Evolutionary conservation across 192 early-diverging fungal species (phyloP), one percentile per base, ranked within the genome.

Genomic region (Kappamyces sp.): DNA sequence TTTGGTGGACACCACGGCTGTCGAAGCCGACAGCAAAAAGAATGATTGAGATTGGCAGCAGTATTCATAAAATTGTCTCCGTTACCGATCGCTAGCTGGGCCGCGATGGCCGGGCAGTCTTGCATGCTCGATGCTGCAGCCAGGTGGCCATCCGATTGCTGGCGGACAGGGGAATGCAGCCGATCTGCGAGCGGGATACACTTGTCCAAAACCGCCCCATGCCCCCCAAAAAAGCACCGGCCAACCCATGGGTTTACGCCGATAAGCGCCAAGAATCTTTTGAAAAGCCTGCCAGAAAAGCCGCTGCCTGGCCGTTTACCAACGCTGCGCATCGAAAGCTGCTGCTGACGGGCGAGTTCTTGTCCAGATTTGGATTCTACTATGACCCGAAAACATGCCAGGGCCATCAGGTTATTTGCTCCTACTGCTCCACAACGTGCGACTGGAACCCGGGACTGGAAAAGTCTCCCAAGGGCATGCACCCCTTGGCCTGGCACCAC

Each of bases 331-430:
- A 22, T 22, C 22, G 22, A 22, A 22, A 22, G 22, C 22, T 22
- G 22, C 22, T 22, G 22, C 22, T 22, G 22, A 22, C 22, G 22
- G 22, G 22, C 22, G 51, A 53, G 29, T 15, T 53, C 14, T 39
- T 53, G 14, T n/a, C 51, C 15, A n/a, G 29, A 32, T n/a, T 53
- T 12, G 51, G 51, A 31, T 53, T 53, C 30, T 53, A 53, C 41
- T 39, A 53, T 53, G 41, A 35, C 41, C 51, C 51, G n/a, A 37
- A 35, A 53, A n/a, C 37, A 53, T n/a, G 9, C 37, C 2, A 53
- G 2, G 12, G 12, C 14, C 5, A 37, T 5, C 31, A 11, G 12
- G n/a, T 53, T 31, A 37, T 39, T 32, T 53, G 51, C 30, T 53
- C 41, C 51, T 31, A 15, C 14, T 53, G 51, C 41, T 22, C 22